A percentile compares a stretch with the other conserved stretches of the same genome.
phyloP scores from a whole-genome alignment of 108 stramenopile species.

The Cyclotella cryptica region DNA sequence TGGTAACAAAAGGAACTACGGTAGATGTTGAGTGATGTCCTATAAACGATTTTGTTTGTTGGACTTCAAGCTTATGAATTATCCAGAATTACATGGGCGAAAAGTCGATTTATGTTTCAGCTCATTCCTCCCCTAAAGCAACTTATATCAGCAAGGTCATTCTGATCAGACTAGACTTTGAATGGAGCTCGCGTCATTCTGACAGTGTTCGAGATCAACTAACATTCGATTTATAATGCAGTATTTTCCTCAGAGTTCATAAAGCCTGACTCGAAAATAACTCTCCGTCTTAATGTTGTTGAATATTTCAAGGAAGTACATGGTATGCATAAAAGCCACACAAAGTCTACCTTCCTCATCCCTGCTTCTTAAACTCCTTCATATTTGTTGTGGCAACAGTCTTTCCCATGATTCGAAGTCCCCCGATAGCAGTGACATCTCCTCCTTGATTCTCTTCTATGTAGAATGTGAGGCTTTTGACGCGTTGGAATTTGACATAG shows the following conservation, averaged over 20 bases:
- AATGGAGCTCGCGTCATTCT: conserved; percentile 31
- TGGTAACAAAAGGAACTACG: no score
- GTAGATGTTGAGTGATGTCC: no score
- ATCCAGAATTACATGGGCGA: no score
- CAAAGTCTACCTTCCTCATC: conserved; percentile 63
- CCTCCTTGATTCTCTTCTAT: conserved; percentile 91
- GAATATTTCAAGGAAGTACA: background rate
- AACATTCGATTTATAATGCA: background rate
- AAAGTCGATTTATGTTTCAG: no score
- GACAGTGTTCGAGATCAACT: conserved; percentile 4
- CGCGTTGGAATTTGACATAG: conserved; percentile 88
- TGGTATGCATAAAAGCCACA: conserved; percentile 15
- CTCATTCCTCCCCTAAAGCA: no score
- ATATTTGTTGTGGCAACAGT: conserved; percentile 83
- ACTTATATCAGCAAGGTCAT: no score
- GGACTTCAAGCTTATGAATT: no score
- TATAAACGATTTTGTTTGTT: no score
- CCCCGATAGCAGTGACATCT: conserved; percentile 79
- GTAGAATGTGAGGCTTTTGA: conserved; percentile 80
- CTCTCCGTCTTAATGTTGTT: background rate
- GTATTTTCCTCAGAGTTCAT: background rate
- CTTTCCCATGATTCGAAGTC: conserved; percentile 71
- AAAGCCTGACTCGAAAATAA: background rate
- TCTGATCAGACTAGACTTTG: no score
- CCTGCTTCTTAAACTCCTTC: conserved; percentile 86